Evolutionary conservation across 495 filamentous ascomycete genomes (phyloP).

Genomic region (Penicillium nucicola): DNA sequence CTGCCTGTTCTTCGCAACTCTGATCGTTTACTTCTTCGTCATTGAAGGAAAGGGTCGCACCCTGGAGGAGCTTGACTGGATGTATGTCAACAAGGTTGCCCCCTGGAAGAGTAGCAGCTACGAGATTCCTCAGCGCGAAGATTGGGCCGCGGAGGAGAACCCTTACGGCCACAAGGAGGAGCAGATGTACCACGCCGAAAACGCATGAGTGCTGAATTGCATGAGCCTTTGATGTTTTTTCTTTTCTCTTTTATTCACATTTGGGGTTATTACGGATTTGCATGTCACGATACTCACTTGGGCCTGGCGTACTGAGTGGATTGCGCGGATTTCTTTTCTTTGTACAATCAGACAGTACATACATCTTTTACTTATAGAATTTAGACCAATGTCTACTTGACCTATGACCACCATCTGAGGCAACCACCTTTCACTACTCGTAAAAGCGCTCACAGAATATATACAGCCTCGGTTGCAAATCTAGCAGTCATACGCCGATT

Average conservation of each 20-base stretch:
- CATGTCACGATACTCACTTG: constrained; percentile 2
- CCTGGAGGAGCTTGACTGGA: constrained; percentile 75
- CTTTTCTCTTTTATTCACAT: neutral
- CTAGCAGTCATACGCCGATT: neutral
- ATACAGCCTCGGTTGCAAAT: neutral
- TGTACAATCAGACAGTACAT: constrained; percentile 1
- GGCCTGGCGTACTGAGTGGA: constrained; percentile 11
- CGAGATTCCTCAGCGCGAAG: constrained; percentile 22
- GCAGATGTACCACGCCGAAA: constrained; percentile 27
- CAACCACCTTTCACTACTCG: no score
- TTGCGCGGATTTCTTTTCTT: constrained; percentile 1
- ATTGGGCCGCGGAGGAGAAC: constrained; percentile 15
- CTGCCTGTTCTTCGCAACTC: constrained; percentile 56
- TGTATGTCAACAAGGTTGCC: constrained; percentile 66
- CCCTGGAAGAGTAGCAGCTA: constrained; percentile 59
- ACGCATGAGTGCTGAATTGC: constrained; percentile 16
- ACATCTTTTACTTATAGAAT: constrained; percentile 32
- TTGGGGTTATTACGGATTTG: constrained; percentile 1
- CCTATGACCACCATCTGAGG: neutral
- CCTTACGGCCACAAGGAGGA: constrained; percentile 20
- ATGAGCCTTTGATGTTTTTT: neutral
- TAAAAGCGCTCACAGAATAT: no score
- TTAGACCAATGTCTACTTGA: neutral
- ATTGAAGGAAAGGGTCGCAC: constrained; percentile 62
- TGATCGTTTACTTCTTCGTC: constrained; percentile 70